phyloP scores from a whole-genome alignment of 2,329 filamentous ascomycete species.

The Xylariales sp. region DNA sequence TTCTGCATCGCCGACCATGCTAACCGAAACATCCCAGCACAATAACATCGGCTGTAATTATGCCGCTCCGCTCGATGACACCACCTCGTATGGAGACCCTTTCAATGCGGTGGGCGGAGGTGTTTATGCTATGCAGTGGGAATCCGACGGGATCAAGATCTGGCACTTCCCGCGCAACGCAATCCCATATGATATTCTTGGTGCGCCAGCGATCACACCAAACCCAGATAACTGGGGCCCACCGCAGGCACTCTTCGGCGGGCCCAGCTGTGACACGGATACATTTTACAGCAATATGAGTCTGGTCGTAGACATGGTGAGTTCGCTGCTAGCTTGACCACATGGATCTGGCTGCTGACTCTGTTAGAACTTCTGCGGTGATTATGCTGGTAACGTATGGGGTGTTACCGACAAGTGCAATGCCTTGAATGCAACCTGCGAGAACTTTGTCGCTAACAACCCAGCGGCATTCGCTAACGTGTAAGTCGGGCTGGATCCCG shows the following conservation, averaged over 20 bases:
- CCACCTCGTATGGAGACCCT: slow-evolving; percentile 51
- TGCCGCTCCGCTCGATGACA: slow-evolving; percentile 32
- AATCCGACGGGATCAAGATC: slow-evolving; percentile 60
- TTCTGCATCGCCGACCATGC: no score
- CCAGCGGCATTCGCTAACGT: slow-evolving; percentile 36
- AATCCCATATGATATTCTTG: slow-evolving; percentile 62
- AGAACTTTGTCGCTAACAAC: slow-evolving; percentile 41
- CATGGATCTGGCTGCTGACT: background rate
- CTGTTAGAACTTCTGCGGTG: slow-evolving; percentile 68
- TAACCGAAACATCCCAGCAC: slow-evolving; percentile 26
- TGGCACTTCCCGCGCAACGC: slow-evolving; percentile 70
- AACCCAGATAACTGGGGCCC: slow-evolving; percentile 63
- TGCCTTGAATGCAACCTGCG: slow-evolving; percentile 37
- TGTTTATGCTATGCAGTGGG: slow-evolving; percentile 70
- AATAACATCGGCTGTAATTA: slow-evolving; percentile 45
- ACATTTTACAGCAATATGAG: slow-evolving; percentile 63
- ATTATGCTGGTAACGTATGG: slow-evolving; percentile 58
- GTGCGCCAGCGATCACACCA: slow-evolving; percentile 43
- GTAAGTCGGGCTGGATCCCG: slow-evolving; percentile 16
- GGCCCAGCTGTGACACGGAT: slow-evolving; percentile 58
- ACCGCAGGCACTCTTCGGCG: slow-evolving; percentile 67
- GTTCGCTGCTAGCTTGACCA: slow-evolving; percentile 6
- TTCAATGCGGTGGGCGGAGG: slow-evolving; percentile 67
- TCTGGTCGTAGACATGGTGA: slow-evolving; percentile 66
- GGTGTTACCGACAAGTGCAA: slow-evolving; percentile 31